Conservation (phyloP, 176 grass and related monocot species). For the Carex pumila region DNA sequence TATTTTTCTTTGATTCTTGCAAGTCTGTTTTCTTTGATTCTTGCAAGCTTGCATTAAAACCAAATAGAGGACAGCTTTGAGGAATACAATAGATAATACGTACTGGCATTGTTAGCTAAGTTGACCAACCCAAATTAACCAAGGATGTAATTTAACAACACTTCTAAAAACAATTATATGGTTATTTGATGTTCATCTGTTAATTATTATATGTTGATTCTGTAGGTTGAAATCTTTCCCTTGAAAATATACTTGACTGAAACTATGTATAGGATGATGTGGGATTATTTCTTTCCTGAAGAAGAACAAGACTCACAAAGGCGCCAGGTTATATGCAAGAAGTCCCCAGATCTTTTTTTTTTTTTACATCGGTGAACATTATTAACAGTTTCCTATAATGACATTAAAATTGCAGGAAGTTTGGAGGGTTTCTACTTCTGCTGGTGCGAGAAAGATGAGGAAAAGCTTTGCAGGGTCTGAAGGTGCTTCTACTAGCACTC, state of each 20-base stretch:
- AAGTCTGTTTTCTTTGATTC: not conserved
- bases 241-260: slow-evolving; percentile 95
- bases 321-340: slow-evolving; percentile 58
- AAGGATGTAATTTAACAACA: not conserved
- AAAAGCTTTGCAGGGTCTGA: slow-evolving; percentile 60
- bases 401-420: slow-evolving; percentile 59
- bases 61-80: not conserved
- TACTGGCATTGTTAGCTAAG: not conserved
- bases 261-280: slow-evolving; percentile 99
- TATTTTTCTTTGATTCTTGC: not conserved
- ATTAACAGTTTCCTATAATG: not conserved
- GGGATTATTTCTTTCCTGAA: slow-evolving; percentile 99
- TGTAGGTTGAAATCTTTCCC: slow-evolving; percentile 91
- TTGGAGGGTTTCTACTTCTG: slow-evolving; percentile 96
- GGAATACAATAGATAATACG: not conserved
- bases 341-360: slow-evolving; percentile 11
- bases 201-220: slow-evolving; percentile 10
- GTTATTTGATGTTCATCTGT: not conserved
- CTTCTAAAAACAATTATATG: not conserved
- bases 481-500: slow-evolving; percentile 63
- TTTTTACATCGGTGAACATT: slow-evolving; percentile 22
- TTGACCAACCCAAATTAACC: not conserved
- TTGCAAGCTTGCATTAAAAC: slow-evolving; percentile 8
- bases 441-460: slow-evolving; percentile 72
- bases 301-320: slow-evolving; percentile 97